A percentile compares a stretch with the other conserved stretches of the same genome.
Evolutionary conservation across 345 rosid genomes (phyloP).

Genomic region (Boechera stricta): DNA sequence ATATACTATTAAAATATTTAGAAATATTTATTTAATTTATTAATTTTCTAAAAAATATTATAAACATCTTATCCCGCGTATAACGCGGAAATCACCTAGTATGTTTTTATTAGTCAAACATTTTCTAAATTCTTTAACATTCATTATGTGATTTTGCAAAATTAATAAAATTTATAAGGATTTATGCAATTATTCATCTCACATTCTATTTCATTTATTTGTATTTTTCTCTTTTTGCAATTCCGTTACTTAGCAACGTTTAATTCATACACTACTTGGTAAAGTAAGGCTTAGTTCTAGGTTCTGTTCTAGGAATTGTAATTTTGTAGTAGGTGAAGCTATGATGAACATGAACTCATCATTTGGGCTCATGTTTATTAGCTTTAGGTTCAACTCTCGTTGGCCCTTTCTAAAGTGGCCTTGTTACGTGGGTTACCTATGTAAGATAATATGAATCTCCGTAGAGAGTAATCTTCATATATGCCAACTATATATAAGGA

Average conservation of each 20-base stretch:
- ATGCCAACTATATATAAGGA: no score
- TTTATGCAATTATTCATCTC: background rate
- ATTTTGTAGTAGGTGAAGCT: background rate
- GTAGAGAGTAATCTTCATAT: no score
- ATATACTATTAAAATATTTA: no score
- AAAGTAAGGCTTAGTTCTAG: background rate
- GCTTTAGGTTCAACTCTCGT: background rate
- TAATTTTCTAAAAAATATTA: no score
- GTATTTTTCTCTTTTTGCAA: background rate
- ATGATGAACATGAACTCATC: background rate
- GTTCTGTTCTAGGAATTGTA: background rate
- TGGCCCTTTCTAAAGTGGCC: background rate
- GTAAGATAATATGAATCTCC: no score
- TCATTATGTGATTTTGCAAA: background rate
- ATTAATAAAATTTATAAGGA: background rate
- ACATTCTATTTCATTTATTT: background rate
- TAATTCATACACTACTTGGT: background rate
- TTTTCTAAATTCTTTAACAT: background rate
- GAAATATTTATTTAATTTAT: no score
- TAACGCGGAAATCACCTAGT: no score
- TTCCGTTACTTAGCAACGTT: background rate
- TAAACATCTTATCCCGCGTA: no score
- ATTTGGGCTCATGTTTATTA: background rate
- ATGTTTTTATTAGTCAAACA: background rate
- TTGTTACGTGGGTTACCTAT: background rate